A percentile compares a stretch with the other conserved stretches of the same genome.
phyloP scores from a whole-genome alignment of 176 grass and related monocot species.

The Cymbopogon citratus region DNA sequence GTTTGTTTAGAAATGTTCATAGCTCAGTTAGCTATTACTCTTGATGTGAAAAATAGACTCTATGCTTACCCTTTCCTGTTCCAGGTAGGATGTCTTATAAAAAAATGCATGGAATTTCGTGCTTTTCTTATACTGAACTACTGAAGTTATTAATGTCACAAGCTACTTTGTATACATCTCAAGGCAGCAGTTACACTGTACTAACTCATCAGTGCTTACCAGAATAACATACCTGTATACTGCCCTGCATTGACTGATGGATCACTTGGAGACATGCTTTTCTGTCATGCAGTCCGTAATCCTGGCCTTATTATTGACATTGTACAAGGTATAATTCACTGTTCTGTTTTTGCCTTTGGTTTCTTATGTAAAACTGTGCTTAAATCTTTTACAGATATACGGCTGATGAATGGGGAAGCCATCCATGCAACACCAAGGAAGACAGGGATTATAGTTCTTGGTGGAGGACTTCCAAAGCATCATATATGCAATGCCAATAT shows the following conservation, averaged over 20 bases:
- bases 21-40: background rate
- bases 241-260: slow-evolving; percentile 92
- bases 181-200: background rate
- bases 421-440: slow-evolving; percentile 69
- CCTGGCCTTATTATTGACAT: slow-evolving; percentile 95
- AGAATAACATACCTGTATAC: slow-evolving; percentile 87
- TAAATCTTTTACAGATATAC: slow-evolving; percentile 51
- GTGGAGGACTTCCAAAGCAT: slow-evolving; percentile 89
- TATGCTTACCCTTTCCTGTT: background rate
- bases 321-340: slow-evolving; percentile 65
- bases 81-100: background rate
- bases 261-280: slow-evolving; percentile 94
- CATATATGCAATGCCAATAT: slow-evolving; percentile 99
- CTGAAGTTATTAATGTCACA: background rate
- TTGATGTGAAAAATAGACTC: background rate
- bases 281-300: slow-evolving; percentile 78
- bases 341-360: slow-evolving; percentile 6
- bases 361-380: background rate
- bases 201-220: slow-evolving; percentile 30
- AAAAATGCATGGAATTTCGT: background rate
- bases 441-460: slow-evolving; percentile 85
- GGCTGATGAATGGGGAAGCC: slow-evolving; percentile 87
- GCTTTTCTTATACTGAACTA: background rate
- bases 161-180: background rate
- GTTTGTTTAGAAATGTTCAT: background rate